Conservation (phyloP, 2,329 filamentous ascomycete species). For the Seiridium cupressi region DNA sequence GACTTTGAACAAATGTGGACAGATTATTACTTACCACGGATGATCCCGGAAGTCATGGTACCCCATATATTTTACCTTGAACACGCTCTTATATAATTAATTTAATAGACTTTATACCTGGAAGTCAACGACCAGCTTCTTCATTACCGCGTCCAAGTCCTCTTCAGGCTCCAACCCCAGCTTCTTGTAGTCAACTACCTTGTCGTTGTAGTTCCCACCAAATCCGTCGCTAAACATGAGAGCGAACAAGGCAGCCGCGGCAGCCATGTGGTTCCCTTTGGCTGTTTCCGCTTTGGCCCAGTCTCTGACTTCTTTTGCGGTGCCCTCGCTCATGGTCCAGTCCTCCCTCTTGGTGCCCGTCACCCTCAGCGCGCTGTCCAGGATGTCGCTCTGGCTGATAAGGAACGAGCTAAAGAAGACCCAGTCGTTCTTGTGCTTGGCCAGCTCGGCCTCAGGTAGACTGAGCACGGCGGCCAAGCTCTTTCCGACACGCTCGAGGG, state of each 20-base stretch:
- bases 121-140: background rate
- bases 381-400: conserved; percentile 31
- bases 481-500: conserved; percentile 29
- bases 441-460: conserved; percentile 29
- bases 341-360: conserved; percentile 25
- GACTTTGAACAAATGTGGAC: too few relatives aligned
- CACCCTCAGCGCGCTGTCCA: conserved; percentile 29
- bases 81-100: too few relatives aligned
- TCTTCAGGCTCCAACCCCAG: conserved; percentile 20
- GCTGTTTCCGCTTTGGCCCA: conserved; percentile 11
- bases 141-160: background rate
- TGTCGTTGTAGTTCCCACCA: conserved; percentile 30
- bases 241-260: conserved; percentile 20
- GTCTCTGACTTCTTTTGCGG: conserved; percentile 15
- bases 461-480: conserved; percentile 31
- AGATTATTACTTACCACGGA: too few relatives aligned
- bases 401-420: conserved; percentile 33
- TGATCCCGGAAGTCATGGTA: too few relatives aligned
- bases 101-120: background rate
- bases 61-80: too few relatives aligned
- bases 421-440: conserved; percentile 25
- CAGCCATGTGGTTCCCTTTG: conserved; percentile 13
- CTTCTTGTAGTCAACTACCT: conserved; percentile 22
- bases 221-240: conserved; percentile 27
- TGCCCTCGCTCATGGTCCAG: conserved; percentile 25